Evolutionary conservation across 1,284 basidiomycete species (phyloP), one percentile per base, ranked within the genome.

Genomic region (Moesziomyces antarcticus): DNA sequence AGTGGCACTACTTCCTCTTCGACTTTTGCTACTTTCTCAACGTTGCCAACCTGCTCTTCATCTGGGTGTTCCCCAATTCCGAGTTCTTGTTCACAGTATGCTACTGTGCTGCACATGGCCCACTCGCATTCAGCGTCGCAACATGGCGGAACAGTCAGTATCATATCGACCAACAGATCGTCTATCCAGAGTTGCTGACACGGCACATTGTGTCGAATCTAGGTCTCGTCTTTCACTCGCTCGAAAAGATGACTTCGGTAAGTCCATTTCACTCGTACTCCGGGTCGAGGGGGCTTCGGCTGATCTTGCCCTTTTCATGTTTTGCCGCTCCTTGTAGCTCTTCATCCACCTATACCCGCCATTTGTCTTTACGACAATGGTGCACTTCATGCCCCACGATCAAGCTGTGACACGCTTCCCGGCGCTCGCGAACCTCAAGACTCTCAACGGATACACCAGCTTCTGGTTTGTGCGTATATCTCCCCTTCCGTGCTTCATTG

Each of bases 121-220:
- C 92, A 0, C 88, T 97, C 37, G 95, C 93, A 0, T 93, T 92
- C 70, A 93, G 93, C 0, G 93, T 97, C 47, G 93, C 96, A 75
- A 97, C 95, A 3, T 97, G 94, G 94, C 88, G 95, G 66, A 97
- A 97, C 52, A 60, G 54, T 27, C 8, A 30, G 30, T 30, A 30
- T 8, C 11, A 30, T 8, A 9, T 8, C 7, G 30, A 8, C 30
- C 10, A 5, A 8, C 30, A 8, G 9, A 30, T 30, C 30, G 30
- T 8, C 30, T 9, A 30, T 30, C 30, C 6, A 30, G 30, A 8
- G 8, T 30, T 9, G 10, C 30, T 30, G 30, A 30, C 30, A 11
- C 10, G 8, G 30, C 8, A 9, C 11, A 11, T 30, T 10, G 9
- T 9, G 30, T 30, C 30, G 11, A 30, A 30, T 30, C 5, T 9